Conservation (phyloP, 495 filamentous ascomycete species). For the Aspergillus saccharolyticus region DNA sequence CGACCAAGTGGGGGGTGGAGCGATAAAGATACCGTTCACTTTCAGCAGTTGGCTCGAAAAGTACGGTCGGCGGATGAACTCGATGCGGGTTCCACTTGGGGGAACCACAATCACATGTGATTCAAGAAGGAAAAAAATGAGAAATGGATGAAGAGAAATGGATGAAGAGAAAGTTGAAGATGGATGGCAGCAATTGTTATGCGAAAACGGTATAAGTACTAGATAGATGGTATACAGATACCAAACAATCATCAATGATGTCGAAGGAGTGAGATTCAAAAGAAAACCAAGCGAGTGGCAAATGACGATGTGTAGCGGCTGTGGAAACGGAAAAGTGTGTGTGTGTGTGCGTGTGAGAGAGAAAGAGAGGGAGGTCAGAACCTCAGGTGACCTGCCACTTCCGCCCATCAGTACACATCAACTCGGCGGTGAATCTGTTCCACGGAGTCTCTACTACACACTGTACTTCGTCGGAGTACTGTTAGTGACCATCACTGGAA, state of each 20-base stretch:
- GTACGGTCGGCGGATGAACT: neutral
- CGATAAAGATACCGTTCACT: neutral
- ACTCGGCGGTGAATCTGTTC: neutral
- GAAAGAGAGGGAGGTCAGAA: neutral
- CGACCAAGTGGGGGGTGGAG: conserved; percentile 1
- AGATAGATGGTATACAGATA: neutral
- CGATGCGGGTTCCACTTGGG: neutral
- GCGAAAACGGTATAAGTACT: neutral
- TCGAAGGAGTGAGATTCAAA: neutral
- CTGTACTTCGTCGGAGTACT: no score
- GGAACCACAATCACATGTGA: neutral
- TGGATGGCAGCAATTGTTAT: neutral
- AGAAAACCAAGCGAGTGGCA: neutral
- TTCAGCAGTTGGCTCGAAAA: neutral
- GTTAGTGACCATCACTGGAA: no score
- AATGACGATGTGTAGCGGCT: neutral
- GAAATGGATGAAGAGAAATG: no score
- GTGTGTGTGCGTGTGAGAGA: no score
- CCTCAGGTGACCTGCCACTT: conserved; percentile 4
- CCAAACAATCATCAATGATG: neutral
- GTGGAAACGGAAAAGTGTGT: neutral
- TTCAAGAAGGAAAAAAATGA: neutral
- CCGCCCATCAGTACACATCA: neutral
- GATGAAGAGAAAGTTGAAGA: no score
- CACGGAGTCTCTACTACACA: neutral